Evolutionary conservation across 2,329 filamentous ascomycete species (phyloP).

Genomic region (Gyromitra esculenta): DNA sequence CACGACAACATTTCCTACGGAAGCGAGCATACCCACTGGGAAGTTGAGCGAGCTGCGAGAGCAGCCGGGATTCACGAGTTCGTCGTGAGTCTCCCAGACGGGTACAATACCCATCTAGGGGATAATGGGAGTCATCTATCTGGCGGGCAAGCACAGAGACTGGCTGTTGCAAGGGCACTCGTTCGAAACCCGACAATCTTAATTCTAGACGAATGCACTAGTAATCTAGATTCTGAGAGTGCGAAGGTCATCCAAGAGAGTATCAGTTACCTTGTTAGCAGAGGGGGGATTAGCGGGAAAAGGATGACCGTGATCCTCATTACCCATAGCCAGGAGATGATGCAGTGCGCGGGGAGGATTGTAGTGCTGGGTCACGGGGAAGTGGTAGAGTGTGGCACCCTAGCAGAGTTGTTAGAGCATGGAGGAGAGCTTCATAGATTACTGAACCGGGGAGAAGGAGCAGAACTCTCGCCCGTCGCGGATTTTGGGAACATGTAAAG

Average conservation of each 20-base stretch:
- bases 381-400: slow-evolving; percentile 74
- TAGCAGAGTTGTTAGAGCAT: slow-evolving; percentile 67
- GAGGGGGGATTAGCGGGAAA: slow-evolving; percentile 51
- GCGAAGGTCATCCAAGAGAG: slow-evolving; percentile 72
- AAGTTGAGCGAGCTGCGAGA: slow-evolving; percentile 66
- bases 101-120: slow-evolving; percentile 74
- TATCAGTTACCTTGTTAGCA: slow-evolving; percentile 66
- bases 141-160: slow-evolving; percentile 82
- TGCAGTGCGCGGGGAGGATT: slow-evolving; percentile 78
- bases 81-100: slow-evolving; percentile 74
- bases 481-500: background rate
- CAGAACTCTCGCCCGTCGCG: background rate
- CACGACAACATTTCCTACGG: slow-evolving; percentile 86
- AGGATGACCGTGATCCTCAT: slow-evolving; percentile 79
- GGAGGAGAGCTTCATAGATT: slow-evolving; percentile 65
- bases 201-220: slow-evolving; percentile 87
- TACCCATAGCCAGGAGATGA: slow-evolving; percentile 86
- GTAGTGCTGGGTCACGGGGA: slow-evolving; percentile 76
- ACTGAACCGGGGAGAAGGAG: slow-evolving; percentile 60
- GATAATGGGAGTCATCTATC: slow-evolving; percentile 82
- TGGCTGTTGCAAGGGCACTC: slow-evolving; percentile 83
- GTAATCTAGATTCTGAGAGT: slow-evolving; percentile 76
- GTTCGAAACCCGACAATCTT: slow-evolving; percentile 76
- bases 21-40: slow-evolving; percentile 63
- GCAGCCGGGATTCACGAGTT: slow-evolving; percentile 79